These are phyloP conservation scores for Saccharomycopsis hybrid DNA, from an alignment of 1,139 yeast genomes.

Conservation along the genomic window DNA sequence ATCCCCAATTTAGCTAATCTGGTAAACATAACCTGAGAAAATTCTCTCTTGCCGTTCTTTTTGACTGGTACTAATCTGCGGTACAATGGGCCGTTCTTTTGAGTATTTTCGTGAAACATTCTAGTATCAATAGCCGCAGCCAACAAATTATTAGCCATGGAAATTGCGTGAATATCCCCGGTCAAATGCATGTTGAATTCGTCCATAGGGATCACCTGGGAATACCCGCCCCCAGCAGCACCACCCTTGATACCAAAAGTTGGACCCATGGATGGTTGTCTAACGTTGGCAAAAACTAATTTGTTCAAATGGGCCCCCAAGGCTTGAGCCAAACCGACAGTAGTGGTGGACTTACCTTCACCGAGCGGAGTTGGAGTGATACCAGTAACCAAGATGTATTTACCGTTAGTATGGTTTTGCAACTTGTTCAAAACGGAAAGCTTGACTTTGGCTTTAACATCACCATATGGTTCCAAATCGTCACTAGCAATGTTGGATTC, in stretches of 20 bases:
- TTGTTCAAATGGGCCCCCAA: conserved; percentile 87
- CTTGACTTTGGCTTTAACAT: conserved; percentile 79
- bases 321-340: conserved; percentile 95
- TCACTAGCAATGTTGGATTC: conserved; percentile 79
- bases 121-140: conserved; percentile 99
- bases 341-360: conserved; percentile 96
- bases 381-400: conserved; percentile 91
- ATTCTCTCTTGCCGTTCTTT: conserved; percentile 66
- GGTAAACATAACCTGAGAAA: conserved; percentile 72
- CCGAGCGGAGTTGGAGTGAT: conserved; percentile 98
- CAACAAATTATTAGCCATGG: conserved; percentile 89
- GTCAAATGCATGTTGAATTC: conserved; percentile 98
- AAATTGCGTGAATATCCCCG: conserved; percentile 96
- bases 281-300: conserved; percentile 87
- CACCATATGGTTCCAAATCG: conserved; percentile 90
- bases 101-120: conserved; percentile 95
- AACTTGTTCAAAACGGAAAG: conserved; percentile 66
- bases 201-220: conserved; percentile 99
- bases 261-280: conserved; percentile 99
- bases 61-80: conserved; percentile 83
- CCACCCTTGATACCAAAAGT: conserved; percentile 99
- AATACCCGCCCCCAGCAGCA: conserved; percentile 99
- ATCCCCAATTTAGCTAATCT: conserved; percentile 80
- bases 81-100: conserved; percentile 75
- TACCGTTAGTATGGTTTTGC: conserved; percentile 62